These are phyloP conservation scores for Colletotrichum cordylinicola DNA, from an alignment of 2,329 filamentous ascomycete species.

Conservation along the genomic window DNA sequence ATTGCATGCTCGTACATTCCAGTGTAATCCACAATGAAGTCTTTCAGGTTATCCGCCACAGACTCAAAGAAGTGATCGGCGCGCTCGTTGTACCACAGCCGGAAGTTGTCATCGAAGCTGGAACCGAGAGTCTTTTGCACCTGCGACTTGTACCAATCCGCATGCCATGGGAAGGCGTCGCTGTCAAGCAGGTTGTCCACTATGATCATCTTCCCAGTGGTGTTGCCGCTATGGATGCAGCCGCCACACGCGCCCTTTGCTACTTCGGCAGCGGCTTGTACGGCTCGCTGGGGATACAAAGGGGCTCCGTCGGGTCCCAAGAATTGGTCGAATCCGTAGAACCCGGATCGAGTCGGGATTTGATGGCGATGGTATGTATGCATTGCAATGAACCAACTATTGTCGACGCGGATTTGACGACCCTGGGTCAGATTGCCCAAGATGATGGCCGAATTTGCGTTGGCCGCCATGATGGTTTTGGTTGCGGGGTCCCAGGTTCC, in stretches of 20 bases:
- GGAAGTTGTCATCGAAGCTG: conserved; percentile 17
- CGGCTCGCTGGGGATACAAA: conserved; percentile 5
- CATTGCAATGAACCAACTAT: conserved; percentile 14
- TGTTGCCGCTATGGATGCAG: conserved; percentile 7
- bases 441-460: neutral
- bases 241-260: neutral
- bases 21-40: conserved; percentile 12
- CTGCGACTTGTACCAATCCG: conserved; percentile 26
- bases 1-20: conserved; percentile 25
- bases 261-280: neutral
- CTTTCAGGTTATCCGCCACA: neutral
- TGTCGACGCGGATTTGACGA: neutral
- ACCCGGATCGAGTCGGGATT: neutral
- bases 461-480: neutral
- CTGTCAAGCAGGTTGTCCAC: conserved; percentile 24
- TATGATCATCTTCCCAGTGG: conserved; percentile 25
- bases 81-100: conserved; percentile 25
- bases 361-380: conserved; percentile 18
- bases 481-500: neutral
- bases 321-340: conserved; percentile 24
- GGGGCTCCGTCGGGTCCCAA: neutral
- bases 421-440: neutral
- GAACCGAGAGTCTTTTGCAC: conserved; percentile 7
- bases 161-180: conserved; percentile 27
- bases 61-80: conserved; percentile 22